Percentiles rank a stretch among this genome's conserved stretches.
phyloP scores from a whole-genome alignment of 1,139 yeast genomes.

The Pichia sp. region DNA sequence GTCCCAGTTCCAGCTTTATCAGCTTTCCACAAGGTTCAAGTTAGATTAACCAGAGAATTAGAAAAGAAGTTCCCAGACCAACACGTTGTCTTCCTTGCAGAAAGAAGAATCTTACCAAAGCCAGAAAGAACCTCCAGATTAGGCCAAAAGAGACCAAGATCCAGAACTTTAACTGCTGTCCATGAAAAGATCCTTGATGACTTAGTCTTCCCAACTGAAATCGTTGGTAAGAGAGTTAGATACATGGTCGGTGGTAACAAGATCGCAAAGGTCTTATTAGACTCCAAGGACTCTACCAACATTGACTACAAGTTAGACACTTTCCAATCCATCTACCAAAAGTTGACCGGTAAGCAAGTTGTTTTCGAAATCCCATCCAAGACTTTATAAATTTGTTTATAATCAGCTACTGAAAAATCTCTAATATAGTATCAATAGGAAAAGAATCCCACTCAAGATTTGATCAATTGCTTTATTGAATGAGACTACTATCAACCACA shows the following conservation, averaged over 20 bases:
- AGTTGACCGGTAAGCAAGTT: constrained; percentile 99
- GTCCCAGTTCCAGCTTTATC: constrained; percentile 95
- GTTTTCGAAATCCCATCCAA: constrained; percentile 94
- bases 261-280: constrained; percentile 96
- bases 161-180: constrained; percentile 98
- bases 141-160: constrained; percentile 99
- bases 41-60: constrained; percentile 97
- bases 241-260: constrained; percentile 99
- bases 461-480: too few relatives aligned
- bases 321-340: constrained; percentile 97
- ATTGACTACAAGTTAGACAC: constrained; percentile 99
- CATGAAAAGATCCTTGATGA: constrained; percentile 99
- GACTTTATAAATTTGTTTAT: constrained; percentile 42
- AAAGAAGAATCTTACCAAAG: constrained; percentile 99
- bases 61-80: constrained; percentile 99
- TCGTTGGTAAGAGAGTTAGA: constrained; percentile 98
- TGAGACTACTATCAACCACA: too few relatives aligned
- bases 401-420: not conserved
- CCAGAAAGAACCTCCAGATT: constrained; percentile 87
- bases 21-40: constrained; percentile 96
- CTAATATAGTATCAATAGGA: too few relatives aligned
- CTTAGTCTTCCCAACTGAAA: constrained; percentile 99
- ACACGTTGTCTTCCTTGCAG: constrained; percentile 99
- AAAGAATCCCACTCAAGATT: too few relatives aligned
- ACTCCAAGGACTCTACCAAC: constrained; percentile 95